Percentiles rank a stretch among this genome's conserved stretches.
Conservation (phyloP, 768 basidiomycete species). For the Suillus alpinus region DNA sequence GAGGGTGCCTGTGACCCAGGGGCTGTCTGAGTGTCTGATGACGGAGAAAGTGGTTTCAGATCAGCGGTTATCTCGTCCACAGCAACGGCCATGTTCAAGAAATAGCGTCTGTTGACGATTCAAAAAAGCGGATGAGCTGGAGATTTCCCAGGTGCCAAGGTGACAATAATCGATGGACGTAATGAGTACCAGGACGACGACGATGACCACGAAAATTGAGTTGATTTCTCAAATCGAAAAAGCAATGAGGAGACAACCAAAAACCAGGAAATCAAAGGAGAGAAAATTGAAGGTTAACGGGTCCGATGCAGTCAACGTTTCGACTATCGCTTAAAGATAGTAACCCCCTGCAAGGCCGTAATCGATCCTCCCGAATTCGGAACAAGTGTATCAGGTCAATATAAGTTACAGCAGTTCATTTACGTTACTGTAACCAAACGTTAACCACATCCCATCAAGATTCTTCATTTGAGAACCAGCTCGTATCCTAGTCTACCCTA, state of each 20-base stretch:
- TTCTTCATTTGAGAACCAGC: no score
- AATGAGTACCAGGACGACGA: background rate
- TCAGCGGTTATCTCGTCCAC: slow-evolving; percentile 7
- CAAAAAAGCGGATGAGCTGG: background rate
- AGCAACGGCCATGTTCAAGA: background rate
- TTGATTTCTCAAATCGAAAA: background rate
- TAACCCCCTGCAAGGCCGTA: background rate
- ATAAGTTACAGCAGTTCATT: slow-evolving; percentile 1
- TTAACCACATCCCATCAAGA: background rate
- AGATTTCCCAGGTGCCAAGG: background rate
- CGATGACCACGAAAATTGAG: background rate
- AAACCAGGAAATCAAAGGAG: background rate
- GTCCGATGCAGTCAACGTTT: background rate
- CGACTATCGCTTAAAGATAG: background rate
- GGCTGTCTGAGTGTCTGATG: background rate
- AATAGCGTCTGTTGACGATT: background rate
- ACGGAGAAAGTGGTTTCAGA: slow-evolving; percentile 15
- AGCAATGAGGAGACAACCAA: background rate
- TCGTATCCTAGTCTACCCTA: slow-evolving; percentile 1
- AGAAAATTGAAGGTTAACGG: background rate
- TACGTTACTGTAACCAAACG: slow-evolving; percentile 9
- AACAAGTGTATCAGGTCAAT: background rate
- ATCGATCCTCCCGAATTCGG: background rate
- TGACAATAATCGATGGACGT: background rate
- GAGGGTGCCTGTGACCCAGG: slow-evolving; percentile 6